A percentile compares a stretch with the other conserved stretches of the same genome.
Evolutionary conservation across 192 early-diverging fungal genomes (phyloP).

Genomic region (Podila verticillata): DNA sequence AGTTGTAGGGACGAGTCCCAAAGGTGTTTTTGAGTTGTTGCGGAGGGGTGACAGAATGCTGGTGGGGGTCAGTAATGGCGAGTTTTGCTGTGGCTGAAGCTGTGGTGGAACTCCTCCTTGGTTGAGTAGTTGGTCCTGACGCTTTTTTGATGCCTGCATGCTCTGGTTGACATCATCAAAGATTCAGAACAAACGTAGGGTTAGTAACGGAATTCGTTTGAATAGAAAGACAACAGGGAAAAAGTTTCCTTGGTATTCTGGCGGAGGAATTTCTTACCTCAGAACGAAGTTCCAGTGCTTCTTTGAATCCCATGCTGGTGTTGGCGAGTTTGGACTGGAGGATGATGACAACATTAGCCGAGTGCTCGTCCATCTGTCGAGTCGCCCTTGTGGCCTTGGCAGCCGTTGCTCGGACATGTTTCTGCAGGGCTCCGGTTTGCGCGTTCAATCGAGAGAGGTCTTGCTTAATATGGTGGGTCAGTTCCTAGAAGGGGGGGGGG

Average conservation of each 20-base stretch:
- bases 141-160: conserved; percentile 40
- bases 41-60: conserved; percentile 42
- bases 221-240: too few relatives aligned
- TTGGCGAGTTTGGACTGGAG: conserved; percentile 92
- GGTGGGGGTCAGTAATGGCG: conserved; percentile 16
- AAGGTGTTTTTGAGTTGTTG: conserved; percentile 33
- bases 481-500: conserved; percentile 63
- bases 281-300: conserved; percentile 94
- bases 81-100: conserved; percentile 5
- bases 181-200: background rate
- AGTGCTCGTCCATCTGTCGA: conserved; percentile 90
- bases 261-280: conserved; percentile 21
- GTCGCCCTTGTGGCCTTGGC: conserved; percentile 68
- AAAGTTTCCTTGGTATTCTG: background rate
- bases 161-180: conserved; percentile 4
- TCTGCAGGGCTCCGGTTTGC: conserved; percentile 89
- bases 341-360: conserved; percentile 89
- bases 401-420: conserved; percentile 70
- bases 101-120: conserved; percentile 2
- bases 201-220: too few relatives aligned
- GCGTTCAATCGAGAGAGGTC: conserved; percentile 93
- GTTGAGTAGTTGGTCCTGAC: conserved; percentile 42
- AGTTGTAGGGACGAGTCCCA: conserved; percentile 42
- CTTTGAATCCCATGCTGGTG: conserved; percentile 92
- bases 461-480: conserved; percentile 94